A percentile compares a stretch with the other conserved stretches of the same genome.
These are phyloP conservation scores for Tritrichomonas musculus DNA, from an alignment of 208 protist species.

Conservation along the genomic window DNA sequence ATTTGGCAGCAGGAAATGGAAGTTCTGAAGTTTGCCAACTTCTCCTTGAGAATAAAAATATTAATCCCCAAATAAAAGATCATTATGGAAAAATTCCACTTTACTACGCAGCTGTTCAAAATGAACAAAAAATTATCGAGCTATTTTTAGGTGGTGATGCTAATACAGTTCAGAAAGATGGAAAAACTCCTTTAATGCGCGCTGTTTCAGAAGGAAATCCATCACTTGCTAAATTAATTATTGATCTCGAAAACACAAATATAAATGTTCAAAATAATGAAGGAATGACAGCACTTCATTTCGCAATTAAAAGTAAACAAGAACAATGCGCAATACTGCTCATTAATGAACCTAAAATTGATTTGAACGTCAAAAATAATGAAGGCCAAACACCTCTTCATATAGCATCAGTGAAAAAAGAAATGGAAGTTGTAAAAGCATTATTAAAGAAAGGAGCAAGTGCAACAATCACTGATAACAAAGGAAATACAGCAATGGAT, in stretches of 20 bases:
- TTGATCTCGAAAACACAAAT: neutral
- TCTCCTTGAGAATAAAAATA: neutral
- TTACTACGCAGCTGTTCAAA: neutral
- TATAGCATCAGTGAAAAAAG: neutral
- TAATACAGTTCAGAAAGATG: neutral
- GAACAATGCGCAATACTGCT: neutral
- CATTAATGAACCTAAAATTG: neutral
- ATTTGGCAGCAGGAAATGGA: neutral
- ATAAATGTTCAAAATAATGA: neutral
- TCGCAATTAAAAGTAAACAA: neutral
- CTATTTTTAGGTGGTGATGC: neutral
- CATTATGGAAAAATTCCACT: neutral
- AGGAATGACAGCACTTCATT: neutral
- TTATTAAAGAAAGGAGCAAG: neutral
- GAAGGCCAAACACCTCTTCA: neutral
- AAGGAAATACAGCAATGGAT: no score
- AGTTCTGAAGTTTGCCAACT: neutral
- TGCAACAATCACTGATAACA: no score
- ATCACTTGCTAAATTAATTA: neutral
- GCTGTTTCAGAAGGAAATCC: neutral
- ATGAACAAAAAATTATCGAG: neutral
- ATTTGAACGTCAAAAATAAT: neutral
- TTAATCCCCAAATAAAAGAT: neutral
- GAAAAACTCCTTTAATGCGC: neutral
- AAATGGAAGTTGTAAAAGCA: neutral